Percentiles rank a stretch among this genome's conserved stretches.
These are phyloP conservation scores for Monosporozyma unispora DNA, from an alignment of 805 yeast species.

Conservation along the genomic window DNA sequence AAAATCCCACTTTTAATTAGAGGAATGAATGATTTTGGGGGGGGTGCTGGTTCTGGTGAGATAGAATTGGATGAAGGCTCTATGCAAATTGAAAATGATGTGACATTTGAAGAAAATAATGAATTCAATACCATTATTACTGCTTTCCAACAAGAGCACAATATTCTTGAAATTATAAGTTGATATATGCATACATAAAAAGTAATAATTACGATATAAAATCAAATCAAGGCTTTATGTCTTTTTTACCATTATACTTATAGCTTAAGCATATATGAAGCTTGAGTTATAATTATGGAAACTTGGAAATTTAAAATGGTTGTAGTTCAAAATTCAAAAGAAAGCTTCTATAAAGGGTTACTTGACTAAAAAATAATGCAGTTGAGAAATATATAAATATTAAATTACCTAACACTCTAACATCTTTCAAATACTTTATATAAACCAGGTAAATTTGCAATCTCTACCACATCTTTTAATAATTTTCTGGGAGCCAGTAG, in stretches of 20 bases:
- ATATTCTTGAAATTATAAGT: conserved; percentile 10
- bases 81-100: conserved; percentile 2
- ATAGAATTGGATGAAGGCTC: conserved; percentile 3
- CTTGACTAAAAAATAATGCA: neutral
- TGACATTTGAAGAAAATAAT: conserved; percentile 3
- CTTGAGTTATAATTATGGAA: too few relatives aligned
- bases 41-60: neutral
- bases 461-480: conserved; percentile 54
- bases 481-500: conserved; percentile 56
- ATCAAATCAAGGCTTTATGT: too few relatives aligned
- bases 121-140: conserved; percentile 13
- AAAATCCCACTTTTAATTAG: conserved; percentile 8
- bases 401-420: conserved; percentile 20
- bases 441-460: conserved; percentile 86
- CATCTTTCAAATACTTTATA: conserved; percentile 92
- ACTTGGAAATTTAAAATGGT: too few relatives aligned
- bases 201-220: too few relatives aligned
- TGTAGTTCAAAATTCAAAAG: too few relatives aligned
- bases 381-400: conserved; percentile 1
- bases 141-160: conserved; percentile 16
- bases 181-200: neutral
- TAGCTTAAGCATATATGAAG: too few relatives aligned
- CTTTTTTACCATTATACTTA: too few relatives aligned
- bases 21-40: conserved; percentile 3
- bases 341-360: neutral